A percentile compares a stretch with the other conserved stretches of the same genome.
phyloP scores from a whole-genome alignment of 257 asterid species.

The Ballota nigra region DNA sequence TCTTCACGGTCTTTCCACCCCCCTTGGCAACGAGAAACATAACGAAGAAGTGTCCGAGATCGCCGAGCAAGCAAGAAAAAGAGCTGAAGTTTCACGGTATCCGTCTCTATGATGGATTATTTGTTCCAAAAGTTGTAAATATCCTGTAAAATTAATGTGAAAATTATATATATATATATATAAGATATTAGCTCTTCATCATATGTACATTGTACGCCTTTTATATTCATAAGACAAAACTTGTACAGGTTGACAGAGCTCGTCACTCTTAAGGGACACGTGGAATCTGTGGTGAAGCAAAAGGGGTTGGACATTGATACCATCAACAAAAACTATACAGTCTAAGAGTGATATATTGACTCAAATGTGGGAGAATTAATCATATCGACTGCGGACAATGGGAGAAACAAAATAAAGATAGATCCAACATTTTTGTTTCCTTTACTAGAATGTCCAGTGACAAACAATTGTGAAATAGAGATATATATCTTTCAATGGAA shows the following conservation, averaged over 20 bases:
- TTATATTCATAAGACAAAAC: constrained; percentile 21
- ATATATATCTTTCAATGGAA: neutral
- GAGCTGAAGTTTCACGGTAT: constrained; percentile 84
- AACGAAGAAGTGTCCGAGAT: constrained; percentile 49
- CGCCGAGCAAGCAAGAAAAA: constrained; percentile 72
- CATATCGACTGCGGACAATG: neutral
- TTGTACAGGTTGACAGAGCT: constrained; percentile 68
- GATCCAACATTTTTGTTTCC: neutral
- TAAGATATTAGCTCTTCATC: neutral
- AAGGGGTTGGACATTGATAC: constrained; percentile 69
- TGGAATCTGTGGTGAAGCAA: constrained; percentile 68
- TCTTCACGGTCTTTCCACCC: constrained; percentile 63
- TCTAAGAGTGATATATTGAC: constrained; percentile 26
- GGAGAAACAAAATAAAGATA: neutral
- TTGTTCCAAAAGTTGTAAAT: neutral
- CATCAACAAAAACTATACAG: constrained; percentile 65
- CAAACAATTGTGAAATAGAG: neutral
- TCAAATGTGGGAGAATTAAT: neutral
- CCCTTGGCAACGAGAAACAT: constrained; percentile 39
- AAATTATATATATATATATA: no score
- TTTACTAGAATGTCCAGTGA: neutral
- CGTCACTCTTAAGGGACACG: constrained; percentile 82
- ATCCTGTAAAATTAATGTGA: neutral
- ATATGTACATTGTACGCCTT: neutral
- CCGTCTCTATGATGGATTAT: neutral